Evolutionary conservation across 257 asterid genomes (phyloP), one percentile per base, ranked within the genome.

Genomic region (Perilla frutescens): DNA sequence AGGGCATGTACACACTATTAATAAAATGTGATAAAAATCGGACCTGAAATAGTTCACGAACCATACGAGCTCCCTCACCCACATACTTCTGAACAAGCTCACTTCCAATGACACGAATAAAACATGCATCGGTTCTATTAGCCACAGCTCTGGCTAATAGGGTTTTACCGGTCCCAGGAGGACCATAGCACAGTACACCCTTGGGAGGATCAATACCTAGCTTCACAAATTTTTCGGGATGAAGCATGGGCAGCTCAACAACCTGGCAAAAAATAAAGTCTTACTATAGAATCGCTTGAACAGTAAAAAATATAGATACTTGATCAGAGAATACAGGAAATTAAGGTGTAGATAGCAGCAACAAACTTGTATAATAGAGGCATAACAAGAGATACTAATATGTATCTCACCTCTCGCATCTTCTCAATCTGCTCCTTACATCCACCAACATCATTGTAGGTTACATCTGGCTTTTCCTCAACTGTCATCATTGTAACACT

Each of bases 11-110:
- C 32, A 66, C 5, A 29, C 5, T 43, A 65, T 10, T 20, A 47
- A 40, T 34, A 57, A 26, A 40, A 13, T 29, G 53, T 14, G 36
- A 57, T 92, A 45, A 60, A 6, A 41, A 40, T 70, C 34, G 26
- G 29, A 92, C 96, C 96, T 90, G 98, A 85, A 93, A 93, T n/a
- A 93, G 90, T 80, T 93, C 98, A 65, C 97, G 96, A 79, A 93
- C 97, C 98, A 93, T 93, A 67, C 98, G 84, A 80, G 98, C 98
- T 58, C 97, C 98, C 87, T 93, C 98, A 29, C 98, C 98, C 64
- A 93, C 97, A 73, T 93, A 93, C 66, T 93, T 93, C 78, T 93
- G 97, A 53, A 93, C 98, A 81, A 93, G 98, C 80, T 93, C 98
- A 53, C 96, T 89, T 57, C 98, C 98, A 77, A 93, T 93, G 36